These are phyloP conservation scores for Sutorius australiensis DNA, from an alignment of 768 basidiomycete genomes.

Conservation along the genomic window DNA sequence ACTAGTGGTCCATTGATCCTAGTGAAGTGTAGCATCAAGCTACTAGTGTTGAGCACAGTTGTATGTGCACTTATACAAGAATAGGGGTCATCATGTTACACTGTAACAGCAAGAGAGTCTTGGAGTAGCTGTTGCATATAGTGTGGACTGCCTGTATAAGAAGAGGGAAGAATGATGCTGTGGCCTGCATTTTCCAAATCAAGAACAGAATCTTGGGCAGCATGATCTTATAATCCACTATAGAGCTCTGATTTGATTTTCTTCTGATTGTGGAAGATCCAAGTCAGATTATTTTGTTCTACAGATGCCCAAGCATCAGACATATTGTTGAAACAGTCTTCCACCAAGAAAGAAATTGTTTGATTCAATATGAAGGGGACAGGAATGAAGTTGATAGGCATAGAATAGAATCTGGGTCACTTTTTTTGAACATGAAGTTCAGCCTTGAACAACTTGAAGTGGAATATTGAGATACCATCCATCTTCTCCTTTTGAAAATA, in stretches of 20 bases:
- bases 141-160: constrained; percentile 37
- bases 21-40: too few species aligned
- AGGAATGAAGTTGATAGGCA: constrained; percentile 33
- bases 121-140: constrained; percentile 44
- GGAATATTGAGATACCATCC: constrained; percentile 33
- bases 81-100: too few species aligned
- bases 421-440: constrained; percentile 19
- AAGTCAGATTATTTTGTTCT: constrained; percentile 39
- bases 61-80: too few species aligned
- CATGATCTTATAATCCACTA: constrained; percentile 32
- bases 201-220: too few species aligned
- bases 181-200: too few species aligned
- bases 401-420: constrained; percentile 30
- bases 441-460: too few species aligned
- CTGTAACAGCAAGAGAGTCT: constrained; percentile 47
- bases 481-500: constrained; percentile 39
- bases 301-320: constrained; percentile 43
- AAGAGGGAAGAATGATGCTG: constrained; percentile 33
- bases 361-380: constrained; percentile 1
- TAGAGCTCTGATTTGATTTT: constrained; percentile 34
- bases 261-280: constrained; percentile 31
- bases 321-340: constrained; percentile 42
- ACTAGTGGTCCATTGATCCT: too few species aligned
- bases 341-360: constrained; percentile 33
- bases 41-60: too few species aligned